These are phyloP conservation scores for Lentinula sp. DNA, from an alignment of 768 basidiomycete genomes.

Conservation along the genomic window DNA sequence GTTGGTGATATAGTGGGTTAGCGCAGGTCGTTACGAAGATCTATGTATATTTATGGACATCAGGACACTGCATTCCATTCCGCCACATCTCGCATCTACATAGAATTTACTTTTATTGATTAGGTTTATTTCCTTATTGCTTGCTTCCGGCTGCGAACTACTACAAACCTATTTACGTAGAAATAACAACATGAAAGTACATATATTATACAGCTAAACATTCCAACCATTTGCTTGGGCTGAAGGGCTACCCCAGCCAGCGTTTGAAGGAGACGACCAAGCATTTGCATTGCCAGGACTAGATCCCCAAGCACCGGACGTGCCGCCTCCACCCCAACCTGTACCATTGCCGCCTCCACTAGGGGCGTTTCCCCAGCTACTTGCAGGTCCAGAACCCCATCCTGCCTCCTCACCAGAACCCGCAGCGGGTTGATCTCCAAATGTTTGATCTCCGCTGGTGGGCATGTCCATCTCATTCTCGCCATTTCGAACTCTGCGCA, in stretches of 20 bases:
- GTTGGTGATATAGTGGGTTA: background rate
- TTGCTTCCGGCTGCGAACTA: background rate
- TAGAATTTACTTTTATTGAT: background rate
- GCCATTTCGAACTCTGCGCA: conserved; percentile 42
- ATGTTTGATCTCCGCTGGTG: conserved; percentile 29
- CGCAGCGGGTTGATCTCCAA: conserved; percentile 12
- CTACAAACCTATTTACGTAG: background rate
- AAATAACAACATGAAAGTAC: background rate
- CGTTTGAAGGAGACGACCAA: conserved; percentile 7
- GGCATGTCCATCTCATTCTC: conserved; percentile 50
- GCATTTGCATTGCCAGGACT: conserved; percentile 11
- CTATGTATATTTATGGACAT: background rate
- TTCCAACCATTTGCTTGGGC: conserved; percentile 54
- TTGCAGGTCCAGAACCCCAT: conserved; percentile 11
- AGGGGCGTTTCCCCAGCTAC: conserved; percentile 11
- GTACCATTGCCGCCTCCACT: conserved; percentile 22
- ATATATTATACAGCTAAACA: conserved; percentile 17
- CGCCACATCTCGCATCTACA: background rate
- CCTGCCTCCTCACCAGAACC: conserved; percentile 16
- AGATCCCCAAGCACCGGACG: conserved; percentile 28
- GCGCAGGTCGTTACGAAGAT: background rate
- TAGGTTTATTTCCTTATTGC: no score
- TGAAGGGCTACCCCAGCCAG: conserved; percentile 46
- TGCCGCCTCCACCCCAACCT: conserved; percentile 20
- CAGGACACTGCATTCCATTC: background rate